Base-by-base conservation (phyloP, 148 eudicot species). In the Bassia scoparia region DNA sequence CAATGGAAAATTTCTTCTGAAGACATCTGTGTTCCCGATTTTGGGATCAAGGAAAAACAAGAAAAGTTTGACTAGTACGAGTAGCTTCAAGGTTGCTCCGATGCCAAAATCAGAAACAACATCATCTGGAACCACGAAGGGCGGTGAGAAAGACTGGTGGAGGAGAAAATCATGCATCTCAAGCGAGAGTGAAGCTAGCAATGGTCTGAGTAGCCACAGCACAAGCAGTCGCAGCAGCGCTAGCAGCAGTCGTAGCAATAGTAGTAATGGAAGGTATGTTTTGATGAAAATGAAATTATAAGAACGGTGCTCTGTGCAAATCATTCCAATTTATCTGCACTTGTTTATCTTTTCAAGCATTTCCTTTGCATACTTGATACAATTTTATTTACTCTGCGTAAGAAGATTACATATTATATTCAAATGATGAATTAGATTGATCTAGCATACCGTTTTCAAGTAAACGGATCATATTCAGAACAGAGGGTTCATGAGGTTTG, bases 81-180 rank as follows among this genome's bases (percentile, higher is more conserved):
- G 71, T 30, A 85, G 79, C 68, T 72, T 83, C 24, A 87, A 72
- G 81, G 82, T 87, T 41, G 75, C 86, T 8, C 80, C 90, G 3
- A 74, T 77, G 74, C 68, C 83, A 3, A 72, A 74, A 21, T 30
- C 59, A 46, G 52, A 59, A 14, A 71, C 80, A 1, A 70, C 80
- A 37, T 41, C 81, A 17, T 66, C 34, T 66, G 72, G 72, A 16
- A 59, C 62, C 1, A n/a, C 68, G 43, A 63, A 76, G 64, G 79
- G 59, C 41, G 82, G 67, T 52, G 90, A 86, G 20, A 89, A 80
- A 74, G 90, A 87, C 29, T 87, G 94, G 97, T 91, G 92, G 92
- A 89, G 71, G 81, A 83, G 81, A 53, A 87, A 71, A 67, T 82
- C 82, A 33, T 80, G 86, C 34, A 73, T 79, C 37, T 86, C 91